Base-by-base conservation (phyloP, 1,284 basidiomycete genomes). In the Microbotryomycetes sp. region DNA sequence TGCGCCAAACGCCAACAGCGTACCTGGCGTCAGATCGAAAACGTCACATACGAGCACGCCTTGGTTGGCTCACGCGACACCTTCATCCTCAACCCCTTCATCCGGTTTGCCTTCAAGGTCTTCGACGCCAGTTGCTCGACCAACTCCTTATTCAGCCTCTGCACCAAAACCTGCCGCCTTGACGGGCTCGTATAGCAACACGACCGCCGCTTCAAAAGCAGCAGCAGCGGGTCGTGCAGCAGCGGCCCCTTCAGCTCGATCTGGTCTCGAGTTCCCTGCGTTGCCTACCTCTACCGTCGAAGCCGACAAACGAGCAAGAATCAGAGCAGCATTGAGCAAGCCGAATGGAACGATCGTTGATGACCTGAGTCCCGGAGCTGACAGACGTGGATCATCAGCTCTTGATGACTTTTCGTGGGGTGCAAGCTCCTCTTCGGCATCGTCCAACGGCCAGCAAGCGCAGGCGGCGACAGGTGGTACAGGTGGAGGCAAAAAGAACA, bases 221-320 rank as follows among this genome's bases (percentile, higher is more conserved):
- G 25, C 46, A 12, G 19, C 23, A 9, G 14, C 23, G 30, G 26
- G 25, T 28, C 28, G 25, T 36, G 49, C 50, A 42, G 12, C 48
- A 49, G 7, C 46, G 23, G 32, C 61, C 3, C 60, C 53, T 19
- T 56, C 60, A n/a, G 55, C 58, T 4, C 6, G 48, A 12, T 45
- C 26, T 14, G 59, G 60, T 16, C 22, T 59, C 26, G 66, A 65
- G 5, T 68, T 68, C 51, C 66, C 66, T 22, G 55, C 59, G 16
- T 42, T 68, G 16, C 64, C 59, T 4, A 5, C 51, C 0, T 56
- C 63, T 1, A 22, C 54, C 1, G 45, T 50, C 7, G 61, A 57
- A 26, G 23, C 46, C 6, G 64, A 68, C 14, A 42, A 36, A 1
- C 45, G 66, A 0, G 66, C 66, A 7, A 29, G 64, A 16, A 63